Evolutionary conservation across 1,284 basidiomycete genomes (phyloP), one percentile per base, ranked within the genome.

Genomic region (Sanghuangporus baumii): DNA sequence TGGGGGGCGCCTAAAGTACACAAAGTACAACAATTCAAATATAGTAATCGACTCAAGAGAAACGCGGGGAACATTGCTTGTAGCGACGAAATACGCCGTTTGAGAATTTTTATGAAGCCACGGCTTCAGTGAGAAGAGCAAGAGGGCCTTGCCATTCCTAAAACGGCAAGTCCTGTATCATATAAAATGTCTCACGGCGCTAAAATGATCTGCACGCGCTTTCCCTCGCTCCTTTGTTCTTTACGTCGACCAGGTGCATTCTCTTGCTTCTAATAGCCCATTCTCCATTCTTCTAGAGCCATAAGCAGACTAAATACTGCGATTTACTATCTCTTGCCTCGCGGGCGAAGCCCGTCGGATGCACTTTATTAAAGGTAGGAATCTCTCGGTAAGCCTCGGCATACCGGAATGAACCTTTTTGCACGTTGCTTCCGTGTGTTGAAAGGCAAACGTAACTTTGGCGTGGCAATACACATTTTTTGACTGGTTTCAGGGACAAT

Each of bases 1-100:
- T 31, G 7, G 43, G 55, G 57, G 56, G 61, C 56, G 57, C 50
- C 48, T 62, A 62, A 60, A 52, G 34, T 31, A 52, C 40, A 57
- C 46, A 48, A n/a, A n/a, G 16, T 38, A n/a, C 18, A 38, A 46
- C 59, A 41, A 23, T 18, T 26, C 48, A 18, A 34, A 47, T 37
- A 18, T 37, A 38, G 54, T 51, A 23, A 55, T 55, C 34, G 16
- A 46, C 59, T 55, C 40, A 31, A 61, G 26, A 36, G 34, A 43
- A 20, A 23, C 34, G 31, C 51, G 43, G 47, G 40, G n/a, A 48
- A 36, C 36, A 41, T 31, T 26, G 12, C 50, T 50, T 37, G 20
- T 20, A 54, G 36, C 31, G 23, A 48, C 41, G 36, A 56, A 38
- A 26, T 48, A 41, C 16, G 41, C 37, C 11, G 14, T 18, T 37